Evolutionary conservation across 1,139 yeast species (phyloP).

Genomic region (Meyerozyma elateridarum): DNA sequence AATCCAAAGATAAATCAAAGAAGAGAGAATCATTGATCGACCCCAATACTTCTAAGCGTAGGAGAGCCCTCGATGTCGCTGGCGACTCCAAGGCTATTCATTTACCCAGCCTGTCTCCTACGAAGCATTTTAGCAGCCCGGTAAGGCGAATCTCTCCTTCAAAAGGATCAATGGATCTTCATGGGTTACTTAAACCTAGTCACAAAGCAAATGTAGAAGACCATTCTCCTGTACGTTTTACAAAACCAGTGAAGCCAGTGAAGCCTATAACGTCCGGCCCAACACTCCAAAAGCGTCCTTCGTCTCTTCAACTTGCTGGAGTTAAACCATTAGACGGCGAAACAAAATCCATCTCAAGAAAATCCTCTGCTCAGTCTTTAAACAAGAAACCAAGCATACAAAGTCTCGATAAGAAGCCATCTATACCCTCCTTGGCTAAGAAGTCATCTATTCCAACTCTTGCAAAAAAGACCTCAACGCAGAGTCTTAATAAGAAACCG

Average conservation of each 20-base stretch:
- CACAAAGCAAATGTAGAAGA: not conserved
- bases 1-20: not conserved
- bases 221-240: too few species aligned
- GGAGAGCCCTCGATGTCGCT: conserved; percentile 1
- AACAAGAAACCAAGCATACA: conserved; percentile 15
- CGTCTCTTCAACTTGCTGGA: conserved; percentile 35
- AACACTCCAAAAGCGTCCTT: conserved; percentile 17
- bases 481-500: conserved; percentile 14
- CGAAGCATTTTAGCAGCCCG: not conserved
- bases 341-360: not conserved
- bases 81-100: conserved; percentile 2
- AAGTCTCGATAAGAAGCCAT: conserved; percentile 15
- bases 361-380: conserved; percentile 5
- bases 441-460: conserved; percentile 14
- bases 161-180: conserved; percentile 13
- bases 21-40: conserved; percentile 2
- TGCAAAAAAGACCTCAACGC: too few species aligned
- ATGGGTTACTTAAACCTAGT: conserved; percentile 7
- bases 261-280: conserved; percentile 14
- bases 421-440: conserved; percentile 16
- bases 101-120: conserved; percentile 3
- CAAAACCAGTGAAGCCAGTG: conserved; percentile 17
- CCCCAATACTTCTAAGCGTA: not conserved
- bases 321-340: conserved; percentile 14
- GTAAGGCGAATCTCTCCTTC: conserved; percentile 12